phyloP scores from a whole-genome alignment of 371 early-diverging fungal species.

The Blakeslea trispora region DNA sequence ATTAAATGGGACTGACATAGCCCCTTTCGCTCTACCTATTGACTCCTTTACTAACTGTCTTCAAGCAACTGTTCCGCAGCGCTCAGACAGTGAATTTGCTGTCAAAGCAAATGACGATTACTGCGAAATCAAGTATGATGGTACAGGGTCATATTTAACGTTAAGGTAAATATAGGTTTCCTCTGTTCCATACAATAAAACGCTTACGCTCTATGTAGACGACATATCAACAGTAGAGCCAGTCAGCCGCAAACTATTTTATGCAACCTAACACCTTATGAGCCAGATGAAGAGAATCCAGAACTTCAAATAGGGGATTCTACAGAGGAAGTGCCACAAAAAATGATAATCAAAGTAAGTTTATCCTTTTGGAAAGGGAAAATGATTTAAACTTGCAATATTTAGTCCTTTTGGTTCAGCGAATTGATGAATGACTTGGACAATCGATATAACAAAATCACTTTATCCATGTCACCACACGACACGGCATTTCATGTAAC shows the following conservation, averaged over 20 bases:
- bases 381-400: neutral
- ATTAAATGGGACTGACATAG: constrained; percentile 14
- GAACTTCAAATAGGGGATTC: constrained; percentile 21
- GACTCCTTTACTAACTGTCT: constrained; percentile 34
- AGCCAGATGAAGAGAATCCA: constrained; percentile 34
- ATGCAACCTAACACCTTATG: constrained; percentile 31
- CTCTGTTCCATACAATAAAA: neutral
- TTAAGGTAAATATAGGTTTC: constrained; percentile 20
- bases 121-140: constrained; percentile 38
- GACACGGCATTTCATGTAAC: constrained; percentile 30
- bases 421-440: constrained; percentile 39
- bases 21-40: constrained; percentile 33
- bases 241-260: constrained; percentile 14
- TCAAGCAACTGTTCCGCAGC: constrained; percentile 19
- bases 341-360: constrained; percentile 33
- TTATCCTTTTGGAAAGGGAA: too few species aligned
- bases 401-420: constrained; percentile 35
- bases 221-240: neutral
- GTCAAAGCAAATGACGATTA: constrained; percentile 13
- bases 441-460: constrained; percentile 27
- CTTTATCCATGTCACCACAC: constrained; percentile 32
- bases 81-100: neutral
- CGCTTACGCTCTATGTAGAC: neutral
- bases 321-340: constrained; percentile 11
- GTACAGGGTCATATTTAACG: constrained; percentile 25